phyloP scores from a whole-genome alignment of 208 protist species.

The Crithidia mellificae region DNA sequence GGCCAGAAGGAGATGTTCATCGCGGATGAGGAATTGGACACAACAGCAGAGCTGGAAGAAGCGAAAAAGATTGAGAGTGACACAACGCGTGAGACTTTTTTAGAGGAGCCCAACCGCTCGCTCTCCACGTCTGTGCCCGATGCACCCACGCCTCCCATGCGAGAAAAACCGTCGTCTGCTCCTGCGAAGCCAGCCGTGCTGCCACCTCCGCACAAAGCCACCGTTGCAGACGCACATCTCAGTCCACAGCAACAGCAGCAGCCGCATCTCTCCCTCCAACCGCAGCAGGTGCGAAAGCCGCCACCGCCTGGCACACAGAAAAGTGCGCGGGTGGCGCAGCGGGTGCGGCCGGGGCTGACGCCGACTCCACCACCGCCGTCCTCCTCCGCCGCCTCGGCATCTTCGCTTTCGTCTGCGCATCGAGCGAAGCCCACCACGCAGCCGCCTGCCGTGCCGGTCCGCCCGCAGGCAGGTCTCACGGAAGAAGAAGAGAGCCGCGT shows the following conservation, averaged over 20 bases:
- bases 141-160: neutral
- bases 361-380: conserved; percentile 1
- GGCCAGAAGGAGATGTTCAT: conserved; percentile 65
- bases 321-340: neutral
- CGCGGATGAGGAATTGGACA: conserved; percentile 29
- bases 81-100: neutral
- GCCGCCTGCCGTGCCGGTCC: conserved; percentile 20
- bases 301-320: neutral
- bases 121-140: neutral
- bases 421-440: neutral
- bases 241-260: no score
- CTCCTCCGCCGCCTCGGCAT: neutral
- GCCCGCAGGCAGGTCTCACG: conserved; percentile 16
- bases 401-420: no score
- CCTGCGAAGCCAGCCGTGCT: neutral
- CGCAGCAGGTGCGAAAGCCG: neutral
- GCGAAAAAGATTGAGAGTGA: neutral
- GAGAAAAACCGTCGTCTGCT: neutral
- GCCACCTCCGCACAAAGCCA: neutral
- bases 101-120: neutral
- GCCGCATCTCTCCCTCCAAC: neutral
- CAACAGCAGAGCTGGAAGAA: conserved; percentile 3
- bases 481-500: conserved; percentile 50
- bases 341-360: no score
- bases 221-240: no score